Base-by-base conservation (phyloP, 352 stramenopile genomes). In the Saprolegnia parasitica region DNA sequence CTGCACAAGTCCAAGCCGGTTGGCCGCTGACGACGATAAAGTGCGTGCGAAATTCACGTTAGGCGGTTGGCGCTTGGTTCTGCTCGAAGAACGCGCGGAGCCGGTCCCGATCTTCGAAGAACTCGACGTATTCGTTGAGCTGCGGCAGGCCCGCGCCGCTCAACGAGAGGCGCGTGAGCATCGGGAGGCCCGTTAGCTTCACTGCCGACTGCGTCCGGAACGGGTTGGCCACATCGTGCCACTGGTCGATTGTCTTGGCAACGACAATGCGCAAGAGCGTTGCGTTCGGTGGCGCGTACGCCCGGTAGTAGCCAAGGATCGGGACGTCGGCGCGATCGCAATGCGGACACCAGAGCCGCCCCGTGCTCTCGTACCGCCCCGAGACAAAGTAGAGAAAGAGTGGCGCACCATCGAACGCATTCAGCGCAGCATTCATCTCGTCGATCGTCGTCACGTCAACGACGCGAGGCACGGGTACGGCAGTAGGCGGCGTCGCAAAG, bases 321-420 rank as follows among this genome's bases (percentile, higher is more conserved):
- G 81, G 77, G n/a, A 91, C 64, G 46, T 93, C 81, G 3, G 81
- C 79, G 45, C 83, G 81, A 70, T 91, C 85, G 71, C 85, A 93
- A 68, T 88, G 91, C 61, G 77, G 83, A 61, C 85, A 93, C 85
- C 85, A 93, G n/a, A 93, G 74, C 0, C 81, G 81, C 29, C 84
- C 84, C 66, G 89, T 88, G 73, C 88, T 89, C 56, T 72, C 54
- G 71, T 90, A 80, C 13, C 84, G 74, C 32, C 83, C 85, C 50
- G 85, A 93, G n/a, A 91, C 73, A 68, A 90, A 91, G 71, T 83
- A 90, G 62, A 91, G 72, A 57, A 82, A 93, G 15, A 93, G 74
- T 61, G 82, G 81, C 46, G 86, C 86, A 62, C 73, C 83, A 73
- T 80, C 79, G 74, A 89, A 64, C 62, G 77, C 88, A 21, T 81